A percentile compares a stretch with the other conserved stretches of the same genome.
These are phyloP conservation scores for Yamadazyma laniorum DNA, from an alignment of 805 yeast species.

Conservation along the genomic window DNA sequence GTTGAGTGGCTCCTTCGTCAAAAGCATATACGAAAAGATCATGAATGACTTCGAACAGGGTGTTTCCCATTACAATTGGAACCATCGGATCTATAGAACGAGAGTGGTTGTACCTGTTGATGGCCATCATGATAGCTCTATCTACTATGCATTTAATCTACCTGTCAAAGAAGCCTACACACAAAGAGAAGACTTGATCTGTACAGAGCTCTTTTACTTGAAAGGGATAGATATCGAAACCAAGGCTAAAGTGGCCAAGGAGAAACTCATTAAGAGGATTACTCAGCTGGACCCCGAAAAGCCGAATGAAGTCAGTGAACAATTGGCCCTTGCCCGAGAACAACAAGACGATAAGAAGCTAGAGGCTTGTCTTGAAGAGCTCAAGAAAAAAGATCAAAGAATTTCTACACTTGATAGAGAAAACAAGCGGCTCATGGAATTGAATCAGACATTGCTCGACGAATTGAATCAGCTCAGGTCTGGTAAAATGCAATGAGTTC, in stretches of 20 bases:
- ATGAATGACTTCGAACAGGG: slow-evolving; percentile 15
- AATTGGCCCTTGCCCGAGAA: slow-evolving; percentile 15
- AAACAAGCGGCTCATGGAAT: slow-evolving; percentile 28
- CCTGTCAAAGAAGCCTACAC: slow-evolving; percentile 16
- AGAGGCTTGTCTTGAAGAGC: slow-evolving; percentile 21
- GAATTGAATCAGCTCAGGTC: slow-evolving; percentile 8
- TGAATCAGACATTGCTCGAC: slow-evolving; percentile 27
- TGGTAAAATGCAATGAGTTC: slow-evolving; percentile 2
- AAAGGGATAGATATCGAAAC: slow-evolving; percentile 22
- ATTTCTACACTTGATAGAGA: slow-evolving; percentile 24
- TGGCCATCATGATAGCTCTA: slow-evolving; percentile 2
- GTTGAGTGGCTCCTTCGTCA: slow-evolving; percentile 25
- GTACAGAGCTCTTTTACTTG: slow-evolving; percentile 23
- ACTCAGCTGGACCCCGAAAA: background rate
- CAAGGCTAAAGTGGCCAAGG: slow-evolving; percentile 10
- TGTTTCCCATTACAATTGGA: slow-evolving; percentile 8
- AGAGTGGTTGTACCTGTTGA: slow-evolving; percentile 2
- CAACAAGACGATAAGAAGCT: slow-evolving; percentile 18
- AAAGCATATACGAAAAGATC: slow-evolving; percentile 19
- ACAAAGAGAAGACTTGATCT: slow-evolving; percentile 16
- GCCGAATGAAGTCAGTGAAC: background rate
- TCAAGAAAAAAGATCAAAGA: slow-evolving; percentile 20
- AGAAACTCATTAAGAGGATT: slow-evolving; percentile 2
- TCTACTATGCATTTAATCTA: slow-evolving; percentile 13
- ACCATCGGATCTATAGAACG: slow-evolving; percentile 9